These are phyloP conservation scores for Myxozyma neglecta DNA, from an alignment of 805 yeast species.

Conservation along the genomic window DNA sequence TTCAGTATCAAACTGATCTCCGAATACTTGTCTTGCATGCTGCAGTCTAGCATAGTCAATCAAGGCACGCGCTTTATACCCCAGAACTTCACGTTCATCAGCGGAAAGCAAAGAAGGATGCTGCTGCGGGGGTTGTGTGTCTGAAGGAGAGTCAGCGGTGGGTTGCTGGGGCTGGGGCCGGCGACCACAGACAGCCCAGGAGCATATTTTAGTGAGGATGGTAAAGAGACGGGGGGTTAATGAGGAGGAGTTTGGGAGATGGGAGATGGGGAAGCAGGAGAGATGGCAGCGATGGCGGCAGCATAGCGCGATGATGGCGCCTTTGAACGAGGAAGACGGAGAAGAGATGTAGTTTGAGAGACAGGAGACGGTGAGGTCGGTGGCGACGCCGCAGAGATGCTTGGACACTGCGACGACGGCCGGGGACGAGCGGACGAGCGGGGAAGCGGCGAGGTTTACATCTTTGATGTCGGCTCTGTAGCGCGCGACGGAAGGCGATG, in stretches of 20 bases:
- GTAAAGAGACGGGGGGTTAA: slow-evolving; percentile 40
- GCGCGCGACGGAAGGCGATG: slow-evolving; percentile 47
- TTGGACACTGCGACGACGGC: slow-evolving; percentile 64
- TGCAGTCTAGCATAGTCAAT: slow-evolving; percentile 71
- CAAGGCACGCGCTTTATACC: slow-evolving; percentile 66
- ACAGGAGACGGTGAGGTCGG: slow-evolving; percentile 77
- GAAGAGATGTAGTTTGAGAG: slow-evolving; percentile 43
- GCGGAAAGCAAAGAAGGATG: slow-evolving; percentile 52
- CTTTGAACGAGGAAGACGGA: slow-evolving; percentile 37
- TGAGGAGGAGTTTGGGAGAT: slow-evolving; percentile 14
- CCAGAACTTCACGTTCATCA: slow-evolving; percentile 57
- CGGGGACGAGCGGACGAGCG: neutral
- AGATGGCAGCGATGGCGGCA: slow-evolving; percentile 82
- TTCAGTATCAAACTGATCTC: slow-evolving; percentile 40
- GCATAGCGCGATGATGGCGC: slow-evolving; percentile 84
- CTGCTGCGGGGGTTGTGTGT: slow-evolving; percentile 14
- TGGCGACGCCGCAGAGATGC: slow-evolving; percentile 92
- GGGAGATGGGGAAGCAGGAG: slow-evolving; percentile 50
- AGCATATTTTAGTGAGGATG: slow-evolving; percentile 61
- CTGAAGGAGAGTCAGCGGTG: too few species aligned
- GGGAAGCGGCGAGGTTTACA: slow-evolving; percentile 50
- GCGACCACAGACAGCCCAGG: slow-evolving; percentile 87
- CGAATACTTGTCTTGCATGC: slow-evolving; percentile 41
- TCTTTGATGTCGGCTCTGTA: slow-evolving; percentile 80
- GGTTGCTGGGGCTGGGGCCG: slow-evolving; percentile 26